phyloP scores from a whole-genome alignment of 495 filamentous ascomycete genomes.

The Penicillium diatomitis region DNA sequence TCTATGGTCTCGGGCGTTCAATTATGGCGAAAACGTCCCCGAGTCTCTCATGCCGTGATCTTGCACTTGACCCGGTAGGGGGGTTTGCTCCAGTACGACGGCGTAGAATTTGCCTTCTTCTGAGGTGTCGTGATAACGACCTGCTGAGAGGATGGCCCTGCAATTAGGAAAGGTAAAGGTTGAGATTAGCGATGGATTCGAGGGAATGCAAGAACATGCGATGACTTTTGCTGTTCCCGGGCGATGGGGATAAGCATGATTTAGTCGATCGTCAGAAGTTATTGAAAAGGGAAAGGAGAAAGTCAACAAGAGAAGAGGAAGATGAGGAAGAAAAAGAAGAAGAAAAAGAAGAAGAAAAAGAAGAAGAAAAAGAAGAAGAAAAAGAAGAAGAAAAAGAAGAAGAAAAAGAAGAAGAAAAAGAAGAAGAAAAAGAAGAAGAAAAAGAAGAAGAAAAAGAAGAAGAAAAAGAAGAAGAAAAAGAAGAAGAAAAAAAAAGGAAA shows the following conservation, averaged over 20 bases:
- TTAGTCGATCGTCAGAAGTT: too few species aligned
- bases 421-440: too few species aligned
- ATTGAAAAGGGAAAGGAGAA: constrained; percentile 1
- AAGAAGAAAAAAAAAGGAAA: constrained; percentile 1
- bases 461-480: too few species aligned
- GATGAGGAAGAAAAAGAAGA: background rate
- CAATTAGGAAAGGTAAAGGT: background rate
- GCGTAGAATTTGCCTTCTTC: constrained; percentile 38
- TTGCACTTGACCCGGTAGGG: background rate
- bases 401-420: too few species aligned
- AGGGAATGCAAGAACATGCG: background rate
- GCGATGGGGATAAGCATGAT: too few species aligned
- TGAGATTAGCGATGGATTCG: background rate
- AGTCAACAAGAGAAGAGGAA: background rate
- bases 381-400: too few species aligned
- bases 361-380: too few species aligned
- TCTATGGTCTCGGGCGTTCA: background rate
- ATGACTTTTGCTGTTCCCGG: too few species aligned
- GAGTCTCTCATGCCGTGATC: constrained; percentile 4
- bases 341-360: too few species aligned
- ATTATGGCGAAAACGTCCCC: constrained; percentile 6
- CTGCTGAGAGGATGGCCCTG: constrained; percentile 32
- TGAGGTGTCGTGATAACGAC: constrained; percentile 32
- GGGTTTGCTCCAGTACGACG: constrained; percentile 30
- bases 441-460: too few species aligned